phyloP scores from a whole-genome alignment of 805 yeast genomes.

The Candida maltosa region DNA sequence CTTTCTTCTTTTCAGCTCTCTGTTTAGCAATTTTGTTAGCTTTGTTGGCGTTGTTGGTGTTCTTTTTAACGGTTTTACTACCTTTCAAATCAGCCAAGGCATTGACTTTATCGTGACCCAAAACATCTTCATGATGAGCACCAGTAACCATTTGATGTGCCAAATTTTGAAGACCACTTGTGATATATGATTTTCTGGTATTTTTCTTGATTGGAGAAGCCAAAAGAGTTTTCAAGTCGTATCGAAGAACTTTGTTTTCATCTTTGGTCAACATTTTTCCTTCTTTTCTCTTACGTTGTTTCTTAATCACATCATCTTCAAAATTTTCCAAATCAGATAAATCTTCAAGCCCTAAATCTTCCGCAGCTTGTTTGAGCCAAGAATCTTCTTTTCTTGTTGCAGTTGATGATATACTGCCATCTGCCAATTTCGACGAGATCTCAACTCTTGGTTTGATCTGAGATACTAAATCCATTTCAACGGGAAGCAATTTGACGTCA shows the following conservation, averaged over 20 bases:
- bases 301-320: slow-evolving; percentile 65
- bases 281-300: slow-evolving; percentile 52
- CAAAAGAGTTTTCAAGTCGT: slow-evolving; percentile 53
- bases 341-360: slow-evolving; percentile 81
- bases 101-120: slow-evolving; percentile 66
- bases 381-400: slow-evolving; percentile 64
- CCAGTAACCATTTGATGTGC: slow-evolving; percentile 76
- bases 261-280: slow-evolving; percentile 42
- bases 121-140: slow-evolving; percentile 59
- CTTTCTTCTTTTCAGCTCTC: slow-evolving; percentile 2
- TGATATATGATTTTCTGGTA: slow-evolving; percentile 67
- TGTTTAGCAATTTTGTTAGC: slow-evolving; percentile 6
- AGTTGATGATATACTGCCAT: slow-evolving; percentile 58
- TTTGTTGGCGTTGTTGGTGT: slow-evolving; percentile 8
- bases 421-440: slow-evolving; percentile 74
- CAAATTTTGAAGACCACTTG: slow-evolving; percentile 73
- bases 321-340: slow-evolving; percentile 56
- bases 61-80: slow-evolving; percentile 12
- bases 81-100: slow-evolving; percentile 60
- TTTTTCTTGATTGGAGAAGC: slow-evolving; percentile 56
- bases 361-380: slow-evolving; percentile 90
- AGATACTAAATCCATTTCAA: slow-evolving; percentile 69
- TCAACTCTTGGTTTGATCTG: slow-evolving; percentile 68
- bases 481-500: slow-evolving; percentile 66
- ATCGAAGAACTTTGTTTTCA: slow-evolving; percentile 44